Conservation (phyloP, 2,329 filamentous ascomycete genomes). For the Phaeosphaeria sp. region DNA sequence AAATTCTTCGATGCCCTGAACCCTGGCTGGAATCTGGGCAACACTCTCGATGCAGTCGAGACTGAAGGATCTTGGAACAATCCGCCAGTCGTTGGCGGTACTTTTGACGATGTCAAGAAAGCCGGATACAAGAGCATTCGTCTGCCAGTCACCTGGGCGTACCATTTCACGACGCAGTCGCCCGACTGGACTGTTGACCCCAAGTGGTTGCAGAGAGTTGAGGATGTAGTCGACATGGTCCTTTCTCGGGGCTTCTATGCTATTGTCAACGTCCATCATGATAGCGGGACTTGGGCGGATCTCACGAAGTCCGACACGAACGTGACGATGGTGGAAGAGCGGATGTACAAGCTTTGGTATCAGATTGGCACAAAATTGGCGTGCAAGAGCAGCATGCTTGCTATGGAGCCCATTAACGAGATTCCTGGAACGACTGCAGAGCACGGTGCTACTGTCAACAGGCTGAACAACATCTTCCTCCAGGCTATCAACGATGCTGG, state of each 20-base stretch:
- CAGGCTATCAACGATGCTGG: constrained; percentile 61
- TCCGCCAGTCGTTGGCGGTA: constrained; percentile 55
- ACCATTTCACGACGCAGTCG: constrained; percentile 60
- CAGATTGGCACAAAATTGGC: constrained; percentile 63
- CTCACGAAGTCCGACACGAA: constrained; percentile 56
- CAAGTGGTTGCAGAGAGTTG: constrained; percentile 63
- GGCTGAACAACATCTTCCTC: constrained; percentile 64
- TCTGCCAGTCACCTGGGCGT: constrained; percentile 65
- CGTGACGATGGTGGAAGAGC: constrained; percentile 61
- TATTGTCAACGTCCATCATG: constrained; percentile 66
- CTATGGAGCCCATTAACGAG: constrained; percentile 68
- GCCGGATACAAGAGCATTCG: constrained; percentile 65
- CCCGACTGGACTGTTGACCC: constrained; percentile 63
- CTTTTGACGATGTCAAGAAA: constrained; percentile 60
- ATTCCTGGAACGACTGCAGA: constrained; percentile 60
- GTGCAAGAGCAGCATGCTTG: constrained; percentile 61
- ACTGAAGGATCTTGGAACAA: constrained; percentile 67
- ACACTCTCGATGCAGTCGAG: constrained; percentile 64
- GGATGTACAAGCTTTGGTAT: constrained; percentile 63
- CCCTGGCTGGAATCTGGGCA: constrained; percentile 67
- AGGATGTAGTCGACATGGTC: constrained; percentile 64
- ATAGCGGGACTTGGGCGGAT: constrained; percentile 66
- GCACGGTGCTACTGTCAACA: constrained; percentile 60
- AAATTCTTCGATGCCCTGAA: constrained; percentile 58
- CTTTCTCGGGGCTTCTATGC: constrained; percentile 59